Conservation (phyloP, 75 land plant genomes). For the Pseudotsuga menziesii region DNA sequence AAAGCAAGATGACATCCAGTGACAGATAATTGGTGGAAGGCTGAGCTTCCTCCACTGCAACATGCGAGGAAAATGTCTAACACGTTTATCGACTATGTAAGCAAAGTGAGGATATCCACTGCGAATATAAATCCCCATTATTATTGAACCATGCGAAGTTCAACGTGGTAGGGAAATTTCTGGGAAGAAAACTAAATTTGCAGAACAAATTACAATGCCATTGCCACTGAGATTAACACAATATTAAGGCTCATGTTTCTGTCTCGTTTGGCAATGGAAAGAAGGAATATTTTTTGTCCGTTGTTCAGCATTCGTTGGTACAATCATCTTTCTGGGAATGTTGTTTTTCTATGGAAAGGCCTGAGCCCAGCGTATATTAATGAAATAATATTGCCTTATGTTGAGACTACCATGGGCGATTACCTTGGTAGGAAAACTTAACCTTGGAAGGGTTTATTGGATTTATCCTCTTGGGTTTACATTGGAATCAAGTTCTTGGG, state of each 20-base stretch:
- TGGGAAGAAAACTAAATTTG: slow-evolving; percentile 1
- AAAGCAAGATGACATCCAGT: too few relatives aligned
- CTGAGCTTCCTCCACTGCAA: too few relatives aligned
- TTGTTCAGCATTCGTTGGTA: slow-evolving; percentile 50
- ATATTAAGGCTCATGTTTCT: neutral
- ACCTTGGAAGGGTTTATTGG: slow-evolving; percentile 69
- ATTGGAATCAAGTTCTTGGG: slow-evolving; percentile 74
- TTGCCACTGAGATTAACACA: neutral
- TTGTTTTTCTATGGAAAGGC: slow-evolving; percentile 62
- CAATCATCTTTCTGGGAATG: slow-evolving; percentile 55
- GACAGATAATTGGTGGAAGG: too few relatives aligned
- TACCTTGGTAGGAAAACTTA: slow-evolving; percentile 72
- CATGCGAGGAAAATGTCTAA: neutral
- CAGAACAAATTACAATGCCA: slow-evolving; percentile 1
- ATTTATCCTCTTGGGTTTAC: slow-evolving; percentile 62
- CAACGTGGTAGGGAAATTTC: neutral
- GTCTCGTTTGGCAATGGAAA: slow-evolving; percentile 26
- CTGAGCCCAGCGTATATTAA: slow-evolving; percentile 67
- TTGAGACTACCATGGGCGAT: slow-evolving; percentile 62
- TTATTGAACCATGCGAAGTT: neutral
- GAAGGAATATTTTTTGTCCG: slow-evolving; percentile 54
- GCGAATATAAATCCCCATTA: neutral
- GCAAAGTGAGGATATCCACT: neutral
- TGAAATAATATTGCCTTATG: slow-evolving; percentile 48
- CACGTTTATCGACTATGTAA: neutral